Evolutionary conservation across 352 stramenopile genomes (phyloP), one percentile per base, ranked within the genome.

Genomic region (Halophytophthora polymorphica): DNA sequence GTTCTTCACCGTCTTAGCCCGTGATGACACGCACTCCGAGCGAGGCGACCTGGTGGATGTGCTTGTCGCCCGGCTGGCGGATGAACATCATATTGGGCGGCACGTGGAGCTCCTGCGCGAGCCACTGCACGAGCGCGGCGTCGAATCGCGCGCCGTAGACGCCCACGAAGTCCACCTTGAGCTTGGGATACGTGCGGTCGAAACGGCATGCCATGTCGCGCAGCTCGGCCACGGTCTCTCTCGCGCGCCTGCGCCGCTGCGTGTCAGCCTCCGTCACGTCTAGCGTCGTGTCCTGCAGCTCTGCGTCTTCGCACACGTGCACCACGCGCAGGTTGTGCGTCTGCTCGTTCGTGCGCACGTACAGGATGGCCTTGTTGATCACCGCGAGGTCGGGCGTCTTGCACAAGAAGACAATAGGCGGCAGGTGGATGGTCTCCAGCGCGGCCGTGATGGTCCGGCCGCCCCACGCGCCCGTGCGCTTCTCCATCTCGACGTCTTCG

Each of bases 1-100:
- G n/a, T n/a, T n/a, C n/a, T n/a, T n/a, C n/a, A n/a, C n/a, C n/a
- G n/a, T n/a, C n/a, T 66, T 58, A 90, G 21, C 77, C 54, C 3
- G 86, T 96, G 59, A 97, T 97, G 48, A 97, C 81, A 10, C 89
- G 79, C 15, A 97, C 82, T 23, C 89, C 89, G 22, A 93, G 69
- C 41, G 82, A 68, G 21, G 83, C 77, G 23, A 97, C 77, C 51
- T 95, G 88, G 64, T 97, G 88, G 61, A 94, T 94, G 60, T 90
- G 86, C 49, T 90, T 79, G 44, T 80, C 77, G 58, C 96, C 71
- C 13, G 90, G 88, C 65, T 95, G 92, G 28, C 80, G 75, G 49
- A 97, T 96, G 54, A 98, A 98, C 86, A 98, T 97, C 82, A 95
- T 96, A 48, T 97, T 97, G 29, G 78, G 75, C 3, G 74, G 78